phyloP scores from a whole-genome alignment of 768 basidiomycete species.

The Sarcodon aspratus region DNA sequence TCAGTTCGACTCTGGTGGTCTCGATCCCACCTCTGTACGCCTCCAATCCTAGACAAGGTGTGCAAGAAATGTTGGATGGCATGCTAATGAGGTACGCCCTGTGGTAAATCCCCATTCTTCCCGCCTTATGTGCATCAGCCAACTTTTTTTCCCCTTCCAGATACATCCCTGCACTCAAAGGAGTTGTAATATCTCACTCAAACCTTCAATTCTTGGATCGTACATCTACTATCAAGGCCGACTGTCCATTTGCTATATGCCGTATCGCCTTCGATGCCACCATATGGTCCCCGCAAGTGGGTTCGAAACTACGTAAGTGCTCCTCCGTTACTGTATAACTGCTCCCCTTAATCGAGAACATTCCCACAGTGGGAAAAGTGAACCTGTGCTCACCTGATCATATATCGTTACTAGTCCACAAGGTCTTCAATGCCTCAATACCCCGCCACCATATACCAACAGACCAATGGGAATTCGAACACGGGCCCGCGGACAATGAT shows the following conservation, averaged over 20 bases:
- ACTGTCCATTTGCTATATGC: constrained; percentile 79
- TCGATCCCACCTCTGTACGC: constrained; percentile 80
- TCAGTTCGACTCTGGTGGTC: constrained; percentile 56
- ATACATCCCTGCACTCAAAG: constrained; percentile 78
- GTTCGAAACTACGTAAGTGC: constrained; percentile 64
- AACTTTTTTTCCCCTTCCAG: constrained; percentile 26
- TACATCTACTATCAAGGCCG: constrained; percentile 59
- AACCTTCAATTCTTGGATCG: constrained; percentile 55
- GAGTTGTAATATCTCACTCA: constrained; percentile 82
- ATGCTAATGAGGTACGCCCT: constrained; percentile 83
- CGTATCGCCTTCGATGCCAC: constrained; percentile 71
- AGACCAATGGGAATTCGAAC: constrained; percentile 78
- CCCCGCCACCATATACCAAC: constrained; percentile 83
- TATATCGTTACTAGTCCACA: constrained; percentile 78
- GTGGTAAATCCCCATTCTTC: background rate
- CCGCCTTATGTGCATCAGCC: background rate
- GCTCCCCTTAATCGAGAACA: background rate
- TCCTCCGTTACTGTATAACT: background rate
- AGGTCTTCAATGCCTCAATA: constrained; percentile 93
- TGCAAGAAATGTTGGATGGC: constrained; percentile 84
- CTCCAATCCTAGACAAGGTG: constrained; percentile 58
- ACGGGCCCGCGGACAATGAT: constrained; percentile 73
- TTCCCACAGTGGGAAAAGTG: constrained; percentile 60
- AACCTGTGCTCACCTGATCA: constrained; percentile 89
- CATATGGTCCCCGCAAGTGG: constrained; percentile 80